Evolutionary conservation across 2,329 filamentous ascomycete genomes (phyloP).

Genomic region (Pseudogymnoascus sp.): DNA sequence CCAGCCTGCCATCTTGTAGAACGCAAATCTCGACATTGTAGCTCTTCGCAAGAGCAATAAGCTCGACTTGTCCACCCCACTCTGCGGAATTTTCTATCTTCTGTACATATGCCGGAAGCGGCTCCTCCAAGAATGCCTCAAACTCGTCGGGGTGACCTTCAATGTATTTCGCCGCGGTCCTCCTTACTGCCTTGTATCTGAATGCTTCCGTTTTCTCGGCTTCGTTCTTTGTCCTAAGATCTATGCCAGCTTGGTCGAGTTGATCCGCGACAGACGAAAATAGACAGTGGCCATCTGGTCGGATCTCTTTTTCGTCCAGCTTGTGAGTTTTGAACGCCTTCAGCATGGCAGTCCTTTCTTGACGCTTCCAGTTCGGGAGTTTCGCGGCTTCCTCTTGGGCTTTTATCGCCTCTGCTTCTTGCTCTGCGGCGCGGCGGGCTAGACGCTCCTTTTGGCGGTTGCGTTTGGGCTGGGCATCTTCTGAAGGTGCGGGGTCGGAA

Average conservation of each 20-base stretch:
- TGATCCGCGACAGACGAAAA: conserved; percentile 91
- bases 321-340: conserved; percentile 56
- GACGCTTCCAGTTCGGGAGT: conserved; percentile 66
- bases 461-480: conserved; percentile 48
- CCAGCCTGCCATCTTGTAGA: conserved; percentile 74
- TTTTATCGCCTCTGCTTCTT: conserved; percentile 59
- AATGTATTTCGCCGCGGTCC: conserved; percentile 73
- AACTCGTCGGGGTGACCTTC: conserved; percentile 70
- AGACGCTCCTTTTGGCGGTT: conserved; percentile 90
- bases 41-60: conserved; percentile 73
- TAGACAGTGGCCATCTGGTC: conserved; percentile 88
- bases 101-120: conserved; percentile 62
- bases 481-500: conserved; percentile 19
- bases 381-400: conserved; percentile 70
- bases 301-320: conserved; percentile 71
- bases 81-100: conserved; percentile 84
- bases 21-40: conserved; percentile 80
- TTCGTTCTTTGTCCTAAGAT: conserved; percentile 33
- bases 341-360: conserved; percentile 66
- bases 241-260: conserved; percentile 49
- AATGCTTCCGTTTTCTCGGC: conserved; percentile 32
- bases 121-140: conserved; percentile 78
- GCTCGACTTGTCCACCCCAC: conserved; percentile 92
- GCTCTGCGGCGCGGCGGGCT: conserved; percentile 80
- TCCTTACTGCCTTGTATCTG: conserved; percentile 62